Base-by-base conservation (phyloP, 371 early-diverging fungal species). In the Gilbertella persicaria region DNA sequence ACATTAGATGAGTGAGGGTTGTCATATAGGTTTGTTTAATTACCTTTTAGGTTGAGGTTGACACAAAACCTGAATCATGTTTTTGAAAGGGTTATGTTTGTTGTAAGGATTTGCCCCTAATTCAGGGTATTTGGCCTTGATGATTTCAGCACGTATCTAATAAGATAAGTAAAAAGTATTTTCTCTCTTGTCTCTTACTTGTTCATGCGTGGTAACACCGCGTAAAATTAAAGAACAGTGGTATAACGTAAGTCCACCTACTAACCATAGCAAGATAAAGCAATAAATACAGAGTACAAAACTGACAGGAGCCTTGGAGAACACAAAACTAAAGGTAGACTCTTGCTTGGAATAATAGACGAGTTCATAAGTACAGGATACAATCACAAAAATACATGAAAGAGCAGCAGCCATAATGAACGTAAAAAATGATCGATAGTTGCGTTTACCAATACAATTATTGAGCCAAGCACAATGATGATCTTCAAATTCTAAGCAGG, bases 381-480 rank as follows among this genome's bases (percentile, higher is more conserved):
- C 68, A 47, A 86, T 45, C 14, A 88, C 72, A 61, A 82, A 82
- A 52, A 82, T 19, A 42, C 84, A 77, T 40, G 86, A 45, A 10
- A 83, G n/a, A 6, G 85, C 71, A 13, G 78, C 62, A 1, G 82
- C 65, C 20, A 73, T 45, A 28, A 93, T 75, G 52, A 93, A 93
- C 5, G 82, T 80, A 60, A 89, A 87, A 55, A 95, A 95, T 39
- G 82, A 81, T 14, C 90, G 83, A 70, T 96, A 95, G 69, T 96
- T 96, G 53, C 95, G 78, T 45, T 86, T 85, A 2, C 97, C 97
- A 36, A 97, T 79, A 70, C 96, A 96, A 70, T 93, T 95, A 60
- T 88, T 93, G 13, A 93, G 82, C 96, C 96, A 97, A 14, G 92
- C 86, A 60, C 97, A 97, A 66, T 97, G 96, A 55, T 95, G 94